These are phyloP conservation scores for Aspergillus niger DNA, from an alignment of 2,329 filamentous ascomycete species.

Conservation along the genomic window DNA sequence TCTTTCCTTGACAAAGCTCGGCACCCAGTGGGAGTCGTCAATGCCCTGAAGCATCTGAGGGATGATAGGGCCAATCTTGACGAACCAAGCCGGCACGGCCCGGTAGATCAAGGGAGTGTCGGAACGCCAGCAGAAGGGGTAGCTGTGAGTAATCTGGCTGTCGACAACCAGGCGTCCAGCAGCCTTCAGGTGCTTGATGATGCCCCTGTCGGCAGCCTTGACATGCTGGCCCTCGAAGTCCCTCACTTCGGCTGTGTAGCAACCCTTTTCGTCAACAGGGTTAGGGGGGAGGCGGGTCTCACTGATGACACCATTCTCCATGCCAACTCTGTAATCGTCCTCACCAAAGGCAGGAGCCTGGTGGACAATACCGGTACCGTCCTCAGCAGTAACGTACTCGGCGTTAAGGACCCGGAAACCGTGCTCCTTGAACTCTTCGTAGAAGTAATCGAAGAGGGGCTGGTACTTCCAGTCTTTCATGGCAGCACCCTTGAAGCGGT, in stretches of 20 bases:
- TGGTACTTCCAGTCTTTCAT: conserved; percentile 89
- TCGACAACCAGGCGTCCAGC: conserved; percentile 78
- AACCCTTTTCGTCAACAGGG: conserved; percentile 81
- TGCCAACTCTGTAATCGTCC: conserved; percentile 86
- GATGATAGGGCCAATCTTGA: conserved; percentile 80
- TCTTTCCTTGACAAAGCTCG: conserved; percentile 84
- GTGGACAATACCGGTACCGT: conserved; percentile 91
- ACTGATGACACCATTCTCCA: conserved; percentile 74
- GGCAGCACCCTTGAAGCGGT: conserved; percentile 77
- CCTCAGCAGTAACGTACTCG: conserved; percentile 82
- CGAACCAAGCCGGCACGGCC: conserved; percentile 92
- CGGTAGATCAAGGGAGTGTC: conserved; percentile 92
- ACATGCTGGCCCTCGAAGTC: conserved; percentile 88
- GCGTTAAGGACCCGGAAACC: conserved; percentile 83
- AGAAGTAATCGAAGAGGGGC: conserved; percentile 87
- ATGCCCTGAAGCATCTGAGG: conserved; percentile 90
- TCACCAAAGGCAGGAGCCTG: conserved; percentile 93
- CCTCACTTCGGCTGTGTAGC: conserved; percentile 73
- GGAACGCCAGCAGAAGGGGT: conserved; percentile 92
- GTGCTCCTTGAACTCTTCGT: conserved; percentile 81
- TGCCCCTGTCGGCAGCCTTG: conserved; percentile 88
- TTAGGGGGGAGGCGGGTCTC: conserved; percentile 80
- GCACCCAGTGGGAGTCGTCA: conserved; percentile 88
- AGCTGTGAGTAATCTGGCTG: conserved; percentile 85
- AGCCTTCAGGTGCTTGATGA: conserved; percentile 83